Evolutionary conservation across 768 basidiomycete genomes (phyloP).

Genomic region (Lanmaoa rubissima): DNA sequence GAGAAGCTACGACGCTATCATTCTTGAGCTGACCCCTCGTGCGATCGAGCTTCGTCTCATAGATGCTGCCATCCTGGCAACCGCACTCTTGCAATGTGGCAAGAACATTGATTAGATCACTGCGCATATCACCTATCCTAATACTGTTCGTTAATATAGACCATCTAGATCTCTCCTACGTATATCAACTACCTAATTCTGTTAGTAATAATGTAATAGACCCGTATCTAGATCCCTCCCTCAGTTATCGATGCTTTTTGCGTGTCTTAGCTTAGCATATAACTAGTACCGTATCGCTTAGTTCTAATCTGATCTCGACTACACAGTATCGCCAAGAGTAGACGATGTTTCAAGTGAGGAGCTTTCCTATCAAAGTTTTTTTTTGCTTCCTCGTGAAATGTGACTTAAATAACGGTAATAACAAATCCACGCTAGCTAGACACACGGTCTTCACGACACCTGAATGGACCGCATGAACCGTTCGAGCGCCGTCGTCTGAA

Average conservation of each 20-base stretch:
- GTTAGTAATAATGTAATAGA: no score
- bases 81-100: slow-evolving; percentile 58
- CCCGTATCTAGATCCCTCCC: no score
- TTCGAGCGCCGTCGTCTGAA: slow-evolving; percentile 61
- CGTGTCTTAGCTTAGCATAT: no score
- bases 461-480: slow-evolving; percentile 62
- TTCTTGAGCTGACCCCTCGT: slow-evolving; percentile 54
- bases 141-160: not conserved
- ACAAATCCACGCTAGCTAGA: slow-evolving; percentile 8
- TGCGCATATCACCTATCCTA: not conserved
- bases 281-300: no score
- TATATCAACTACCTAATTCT: no score
- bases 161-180: not conserved
- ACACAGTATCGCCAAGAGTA: not conserved
- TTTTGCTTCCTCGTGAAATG: slow-evolving; percentile 2
- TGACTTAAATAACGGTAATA: slow-evolving; percentile 21
- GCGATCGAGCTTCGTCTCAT: slow-evolving; percentile 55
- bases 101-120: slow-evolving; percentile 52
- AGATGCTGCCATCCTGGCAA: slow-evolving; percentile 49
- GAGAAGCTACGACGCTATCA: slow-evolving; percentile 41
- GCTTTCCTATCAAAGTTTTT: not conserved
- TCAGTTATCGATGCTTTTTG: no score
- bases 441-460: slow-evolving; percentile 22
- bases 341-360: not conserved
- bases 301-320: not conserved